Evolutionary conservation across 176 grass and related monocot genomes (phyloP), one percentile per base, ranked within the genome.

Genomic region (Guadua angustifolia): DNA sequence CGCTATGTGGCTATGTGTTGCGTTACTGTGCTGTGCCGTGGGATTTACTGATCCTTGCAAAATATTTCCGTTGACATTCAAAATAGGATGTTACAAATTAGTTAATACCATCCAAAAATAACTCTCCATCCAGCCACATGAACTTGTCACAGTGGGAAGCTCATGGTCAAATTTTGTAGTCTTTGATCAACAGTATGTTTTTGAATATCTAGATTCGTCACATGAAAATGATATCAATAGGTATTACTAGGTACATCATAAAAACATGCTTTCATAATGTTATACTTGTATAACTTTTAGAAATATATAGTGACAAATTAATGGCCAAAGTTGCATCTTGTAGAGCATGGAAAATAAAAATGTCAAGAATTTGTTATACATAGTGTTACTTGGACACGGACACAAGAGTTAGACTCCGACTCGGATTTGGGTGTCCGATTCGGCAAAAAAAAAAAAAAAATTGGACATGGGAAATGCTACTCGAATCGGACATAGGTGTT

Each of bases 91-190:
- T 16, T 72, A n/a, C 16, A 66, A 58, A 33, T 71, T 86, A 66
- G 43, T 50, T 49, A 78, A 12, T 78, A 38, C 47, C 26, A 51
- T 66, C 17, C 1, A 60, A 60, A 29, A 29, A 26, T 62, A 62
- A 0, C 7, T 43, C 52, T 22, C 6, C 39, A 45, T 59, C 40
- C 40, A 75, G 26, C 60, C 78, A 69, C 51, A 74, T 66, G 71
- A 68, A 53, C 40, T 76, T 87, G 71, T 67, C 47, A 33, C 39
- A 40, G 10, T 61, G 56, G 53, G 5, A 61, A 60, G 46, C 42
- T 25, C 43, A 86, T 40, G 14, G 18, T 49, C 29, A 25, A 17
- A n/a, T 73, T 38, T 49, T 60, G 16, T 68, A 12, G 55, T n/a
- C 52, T 12, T 12, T 32, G 69, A 63, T 56, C 55, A 73, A 49